A percentile compares a stretch with the other conserved stretches of the same genome.
Evolutionary conservation across 2,329 filamentous ascomycete species (phyloP).

Genomic region (Aspergillus caelatus): DNA sequence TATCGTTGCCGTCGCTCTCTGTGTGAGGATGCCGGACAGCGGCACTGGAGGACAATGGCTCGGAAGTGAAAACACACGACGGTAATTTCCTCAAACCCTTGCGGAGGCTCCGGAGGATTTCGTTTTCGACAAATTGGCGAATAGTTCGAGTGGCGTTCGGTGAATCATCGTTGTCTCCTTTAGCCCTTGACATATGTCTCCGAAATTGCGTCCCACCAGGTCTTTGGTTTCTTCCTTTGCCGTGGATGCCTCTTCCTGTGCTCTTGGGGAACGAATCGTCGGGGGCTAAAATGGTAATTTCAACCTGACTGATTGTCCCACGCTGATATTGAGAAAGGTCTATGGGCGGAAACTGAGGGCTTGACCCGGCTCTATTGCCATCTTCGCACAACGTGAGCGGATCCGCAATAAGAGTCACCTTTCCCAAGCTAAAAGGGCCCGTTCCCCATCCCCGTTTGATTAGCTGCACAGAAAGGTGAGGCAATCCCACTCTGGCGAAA

Average conservation of each 20-base stretch:
- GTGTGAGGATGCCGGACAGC: not conserved
- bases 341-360: conserved; percentile 34
- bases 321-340: conserved; percentile 32
- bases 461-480: conserved; percentile 46
- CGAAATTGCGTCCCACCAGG: not conserved
- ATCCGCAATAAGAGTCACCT: conserved; percentile 52
- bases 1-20: conserved; percentile 1
- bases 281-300: conserved; percentile 44
- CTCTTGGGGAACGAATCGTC: conserved; percentile 20
- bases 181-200: not conserved
- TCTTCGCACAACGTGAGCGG: conserved; percentile 34
- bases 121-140: conserved; percentile 29
- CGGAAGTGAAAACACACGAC: conserved; percentile 14
- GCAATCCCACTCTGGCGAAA: conserved; percentile 54
- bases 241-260: not conserved
- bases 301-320: conserved; percentile 37
- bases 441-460: conserved; percentile 58
- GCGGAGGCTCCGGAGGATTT: conserved; percentile 21
- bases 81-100: conserved; percentile 20
- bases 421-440: conserved; percentile 50
- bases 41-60: not conserved
- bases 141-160: conserved; percentile 14
- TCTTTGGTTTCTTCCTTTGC: not conserved
- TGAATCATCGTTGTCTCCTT: not conserved
- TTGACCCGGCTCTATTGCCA: not conserved